Conservation (phyloP, 495 filamentous ascomycete genomes). For the Margaritispora aquatica region DNA sequence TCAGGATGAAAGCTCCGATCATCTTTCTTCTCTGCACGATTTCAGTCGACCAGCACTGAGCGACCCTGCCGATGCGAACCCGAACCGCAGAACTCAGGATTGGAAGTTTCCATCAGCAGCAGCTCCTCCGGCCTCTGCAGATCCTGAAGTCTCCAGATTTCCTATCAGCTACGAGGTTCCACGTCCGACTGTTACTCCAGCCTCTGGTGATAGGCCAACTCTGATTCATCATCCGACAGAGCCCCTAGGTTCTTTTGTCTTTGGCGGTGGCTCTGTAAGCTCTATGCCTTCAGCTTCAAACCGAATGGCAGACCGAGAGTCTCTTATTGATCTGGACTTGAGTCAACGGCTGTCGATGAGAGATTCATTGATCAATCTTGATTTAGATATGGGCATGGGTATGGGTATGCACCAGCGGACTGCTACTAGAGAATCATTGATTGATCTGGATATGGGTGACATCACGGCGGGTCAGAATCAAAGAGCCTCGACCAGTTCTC, state of each 20-base stretch:
- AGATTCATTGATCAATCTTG: conserved; percentile 36
- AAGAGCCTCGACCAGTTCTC: conserved; percentile 5
- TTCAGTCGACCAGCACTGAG: conserved; percentile 42
- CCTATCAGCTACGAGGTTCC: conserved; percentile 20
- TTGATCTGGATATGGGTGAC: conserved; percentile 20
- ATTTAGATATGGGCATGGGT: too few species aligned
- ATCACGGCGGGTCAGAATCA: too few species aligned
- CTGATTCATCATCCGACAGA: conserved; percentile 46
- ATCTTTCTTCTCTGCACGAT: conserved; percentile 26
- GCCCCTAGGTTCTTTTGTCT: conserved; percentile 36
- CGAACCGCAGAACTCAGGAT: conserved; percentile 48
- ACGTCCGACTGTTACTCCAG: conserved; percentile 19
- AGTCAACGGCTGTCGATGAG: conserved; percentile 4
- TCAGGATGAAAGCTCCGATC: conserved; percentile 31
- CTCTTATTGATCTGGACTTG: conserved; percentile 7
- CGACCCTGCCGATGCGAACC: conserved; percentile 41
- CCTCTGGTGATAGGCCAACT: conserved; percentile 33
- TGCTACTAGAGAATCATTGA: conserved; percentile 11
- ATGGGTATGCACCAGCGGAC: conserved; percentile 37
- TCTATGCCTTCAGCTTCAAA: not conserved
- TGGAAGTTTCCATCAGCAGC: conserved; percentile 50
- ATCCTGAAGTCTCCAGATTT: conserved; percentile 44
- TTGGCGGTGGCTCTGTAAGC: conserved; percentile 27
- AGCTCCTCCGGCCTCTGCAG: conserved; percentile 38
- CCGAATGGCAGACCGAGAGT: conserved; percentile 5